These are phyloP conservation scores for Ambrosia hybrid DNA, from an alignment of 140 eudicot genomes.

Conservation along the genomic window DNA sequence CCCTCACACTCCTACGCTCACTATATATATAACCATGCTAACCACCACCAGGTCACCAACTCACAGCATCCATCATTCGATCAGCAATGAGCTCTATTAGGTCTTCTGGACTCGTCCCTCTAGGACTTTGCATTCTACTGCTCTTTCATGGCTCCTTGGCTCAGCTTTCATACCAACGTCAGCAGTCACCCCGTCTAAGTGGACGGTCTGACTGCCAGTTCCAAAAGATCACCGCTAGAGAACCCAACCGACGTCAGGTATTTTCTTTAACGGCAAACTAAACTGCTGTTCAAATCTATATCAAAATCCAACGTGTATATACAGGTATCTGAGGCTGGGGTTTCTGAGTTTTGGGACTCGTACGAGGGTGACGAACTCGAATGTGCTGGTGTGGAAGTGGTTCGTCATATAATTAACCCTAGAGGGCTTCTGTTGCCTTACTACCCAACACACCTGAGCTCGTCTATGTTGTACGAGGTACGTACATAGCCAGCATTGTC, in stretches of 20 bases:
- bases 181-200: conserved; percentile 27
- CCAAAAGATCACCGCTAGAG: conserved; percentile 43
- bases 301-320: too few relatives aligned
- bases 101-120: conserved; percentile 18
- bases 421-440: conserved; percentile 68
- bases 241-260: conserved; percentile 46
- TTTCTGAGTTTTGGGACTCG: conserved; percentile 60
- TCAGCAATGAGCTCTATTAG: conserved; percentile 7
- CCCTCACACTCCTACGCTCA: conserved; percentile 8
- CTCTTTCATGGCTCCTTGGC: conserved; percentile 40
- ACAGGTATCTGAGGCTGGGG: conserved; percentile 53
- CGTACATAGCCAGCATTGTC: background rate
- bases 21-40: conserved; percentile 34
- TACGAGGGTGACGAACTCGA: conserved; percentile 46
- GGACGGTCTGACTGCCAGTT: conserved; percentile 45
- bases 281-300: too few relatives aligned
- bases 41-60: conserved; percentile 20
- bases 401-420: conserved; percentile 45
- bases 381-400: conserved; percentile 65
- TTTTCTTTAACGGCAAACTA: too few relatives aligned
- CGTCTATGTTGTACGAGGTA: conserved; percentile 54
- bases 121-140: conserved; percentile 27
- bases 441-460: conserved; percentile 54
- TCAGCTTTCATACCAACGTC: conserved; percentile 12
- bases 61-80: conserved; percentile 4